phyloP scores from a whole-genome alignment of 805 yeast species.

The Zygotorulaspora florentina region DNA sequence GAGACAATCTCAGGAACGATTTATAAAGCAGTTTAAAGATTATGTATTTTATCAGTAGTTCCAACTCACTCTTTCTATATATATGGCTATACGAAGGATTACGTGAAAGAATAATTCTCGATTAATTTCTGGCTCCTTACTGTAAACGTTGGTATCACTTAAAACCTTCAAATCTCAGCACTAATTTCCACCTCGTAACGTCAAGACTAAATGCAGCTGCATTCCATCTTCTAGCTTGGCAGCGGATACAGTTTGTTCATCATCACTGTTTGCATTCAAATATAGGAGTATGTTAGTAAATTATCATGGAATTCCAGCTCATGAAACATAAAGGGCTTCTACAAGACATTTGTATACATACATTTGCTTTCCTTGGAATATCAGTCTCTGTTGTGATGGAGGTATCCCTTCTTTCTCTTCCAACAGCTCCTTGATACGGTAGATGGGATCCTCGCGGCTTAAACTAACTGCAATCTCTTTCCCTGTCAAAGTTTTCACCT shows the following conservation, averaged over 20 bases:
- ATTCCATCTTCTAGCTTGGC: conserved; percentile 83
- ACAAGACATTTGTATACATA: conserved; percentile 35
- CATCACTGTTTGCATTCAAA: conserved; percentile 44
- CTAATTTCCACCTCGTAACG: conserved; percentile 77
- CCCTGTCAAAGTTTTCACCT: conserved; percentile 32
- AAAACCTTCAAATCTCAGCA: not conserved
- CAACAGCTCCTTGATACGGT: conserved; percentile 80
- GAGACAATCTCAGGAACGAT: no score
- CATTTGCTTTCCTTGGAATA: conserved; percentile 88
- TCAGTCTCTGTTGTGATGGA: conserved; percentile 89
- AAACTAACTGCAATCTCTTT: conserved; percentile 38
- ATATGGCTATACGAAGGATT: no score
- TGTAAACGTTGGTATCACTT: not conserved
- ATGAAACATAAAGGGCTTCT: not conserved
- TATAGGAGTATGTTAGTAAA: conserved; percentile 10
- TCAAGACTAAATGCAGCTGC: conserved; percentile 82
- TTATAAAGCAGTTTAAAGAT: no score
- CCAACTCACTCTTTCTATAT: no score
- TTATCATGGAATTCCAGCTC: not conserved
- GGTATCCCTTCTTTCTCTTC: conserved; percentile 98
- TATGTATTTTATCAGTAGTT: no score
- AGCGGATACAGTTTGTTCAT: conserved; percentile 64
- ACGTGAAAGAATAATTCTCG: no score
- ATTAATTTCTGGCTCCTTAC: no score
- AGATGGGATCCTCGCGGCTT: conserved; percentile 40